These are phyloP conservation scores for Pythium diclinum DNA, from an alignment of 352 stramenopile species.

Conservation along the genomic window DNA sequence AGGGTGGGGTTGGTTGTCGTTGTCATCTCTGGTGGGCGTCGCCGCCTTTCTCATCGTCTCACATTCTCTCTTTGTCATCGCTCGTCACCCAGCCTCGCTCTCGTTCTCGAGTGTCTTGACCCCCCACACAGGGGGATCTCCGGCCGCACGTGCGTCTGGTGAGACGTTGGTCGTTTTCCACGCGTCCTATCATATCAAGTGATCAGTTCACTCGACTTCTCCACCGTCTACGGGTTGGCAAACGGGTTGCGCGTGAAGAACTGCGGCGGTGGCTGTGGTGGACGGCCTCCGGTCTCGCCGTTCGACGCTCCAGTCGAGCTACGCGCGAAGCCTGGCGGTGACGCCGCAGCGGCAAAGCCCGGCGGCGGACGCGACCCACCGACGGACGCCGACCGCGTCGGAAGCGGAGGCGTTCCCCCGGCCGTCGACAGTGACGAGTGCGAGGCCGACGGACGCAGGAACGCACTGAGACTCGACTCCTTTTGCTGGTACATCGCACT, in stretches of 20 bases:
- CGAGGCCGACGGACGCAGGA: slow-evolving; percentile 39
- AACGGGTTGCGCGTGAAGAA: slow-evolving; percentile 61
- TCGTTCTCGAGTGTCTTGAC: neutral
- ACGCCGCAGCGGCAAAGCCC: slow-evolving; percentile 16
- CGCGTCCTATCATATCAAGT: neutral
- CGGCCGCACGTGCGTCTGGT: neutral
- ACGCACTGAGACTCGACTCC: slow-evolving; percentile 70
- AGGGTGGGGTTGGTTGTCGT: neutral
- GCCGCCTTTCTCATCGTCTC: neutral
- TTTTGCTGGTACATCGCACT: slow-evolving; percentile 65
- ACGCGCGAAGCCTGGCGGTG: slow-evolving; percentile 30
- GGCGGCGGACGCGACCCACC: slow-evolving; percentile 38
- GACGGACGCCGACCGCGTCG: slow-evolving; percentile 22
- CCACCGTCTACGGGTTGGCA: slow-evolving; percentile 44
- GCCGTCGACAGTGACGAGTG: neutral
- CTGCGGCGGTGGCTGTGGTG: slow-evolving; percentile 20
- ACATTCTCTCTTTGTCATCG: neutral
- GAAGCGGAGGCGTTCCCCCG: slow-evolving; percentile 5
- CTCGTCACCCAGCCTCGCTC: neutral
- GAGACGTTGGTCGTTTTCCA: neutral
- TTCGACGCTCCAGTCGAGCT: slow-evolving; percentile 2
- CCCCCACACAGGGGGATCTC: neutral
- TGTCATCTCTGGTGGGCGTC: neutral
- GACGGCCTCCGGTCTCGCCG: slow-evolving; percentile 5
- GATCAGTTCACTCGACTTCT: neutral